Evolutionary conservation across 192 early-diverging fungal genomes (phyloP).

Genomic region (Oehlia diaphana): DNA sequence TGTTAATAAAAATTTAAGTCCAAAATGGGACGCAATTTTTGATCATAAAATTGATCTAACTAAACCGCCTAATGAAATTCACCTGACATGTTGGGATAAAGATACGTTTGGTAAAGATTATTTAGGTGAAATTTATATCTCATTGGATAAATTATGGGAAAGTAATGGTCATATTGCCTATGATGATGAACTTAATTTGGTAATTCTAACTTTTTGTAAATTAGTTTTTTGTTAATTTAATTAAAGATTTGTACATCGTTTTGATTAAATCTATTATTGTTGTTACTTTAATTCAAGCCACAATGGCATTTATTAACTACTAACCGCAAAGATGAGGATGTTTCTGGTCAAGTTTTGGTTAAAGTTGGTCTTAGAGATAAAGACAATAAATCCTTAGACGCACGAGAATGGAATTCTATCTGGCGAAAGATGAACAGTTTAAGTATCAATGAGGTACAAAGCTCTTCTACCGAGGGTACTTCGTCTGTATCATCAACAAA

Average conservation of each 20-base stretch:
- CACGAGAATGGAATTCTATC: constrained; percentile 24
- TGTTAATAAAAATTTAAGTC: constrained; percentile 61
- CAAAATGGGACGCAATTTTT: constrained; percentile 63
- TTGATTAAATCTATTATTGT: background rate
- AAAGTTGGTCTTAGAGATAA: constrained; percentile 26
- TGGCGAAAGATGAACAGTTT: constrained; percentile 13
- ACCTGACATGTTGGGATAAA: constrained; percentile 69
- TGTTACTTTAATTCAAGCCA: constrained; percentile 31
- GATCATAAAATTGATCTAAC: constrained; percentile 50
- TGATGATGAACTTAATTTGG: constrained; percentile 55
- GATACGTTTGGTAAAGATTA: constrained; percentile 65
- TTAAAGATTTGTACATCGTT: background rate
- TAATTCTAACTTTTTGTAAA: constrained; percentile 25
- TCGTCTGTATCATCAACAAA: too few species aligned
- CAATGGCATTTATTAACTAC: constrained; percentile 41
- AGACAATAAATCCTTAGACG: constrained; percentile 21
- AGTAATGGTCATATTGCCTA: constrained; percentile 41
- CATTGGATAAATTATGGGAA: constrained; percentile 56
- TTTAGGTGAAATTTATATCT: constrained; percentile 61
- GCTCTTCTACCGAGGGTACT: background rate
- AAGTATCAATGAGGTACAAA: constrained; percentile 5
- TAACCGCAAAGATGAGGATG: constrained; percentile 11
- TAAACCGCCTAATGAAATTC: constrained; percentile 39
- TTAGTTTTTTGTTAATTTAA: background rate
- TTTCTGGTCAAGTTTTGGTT: constrained; percentile 25